phyloP scores from a whole-genome alignment of 2,329 filamentous ascomycete genomes.

The Hypoxylon sp. region DNA sequence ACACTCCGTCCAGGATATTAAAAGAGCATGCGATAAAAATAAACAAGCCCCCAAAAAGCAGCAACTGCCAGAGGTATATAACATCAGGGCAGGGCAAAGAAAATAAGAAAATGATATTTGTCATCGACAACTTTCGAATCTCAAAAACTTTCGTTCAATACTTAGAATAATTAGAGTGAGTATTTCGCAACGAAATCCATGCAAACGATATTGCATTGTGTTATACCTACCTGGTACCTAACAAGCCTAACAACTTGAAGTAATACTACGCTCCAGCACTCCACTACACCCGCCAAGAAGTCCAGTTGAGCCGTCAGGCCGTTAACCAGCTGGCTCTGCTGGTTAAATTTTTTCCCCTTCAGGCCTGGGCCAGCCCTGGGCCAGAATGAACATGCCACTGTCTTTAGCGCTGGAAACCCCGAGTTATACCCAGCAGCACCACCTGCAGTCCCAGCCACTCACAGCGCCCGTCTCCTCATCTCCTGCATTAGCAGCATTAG shows the following conservation, averaged over 20 bases:
- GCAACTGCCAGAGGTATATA: slow-evolving; percentile 23
- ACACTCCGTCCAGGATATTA: slow-evolving; percentile 36
- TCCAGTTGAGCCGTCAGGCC: slow-evolving; percentile 5
- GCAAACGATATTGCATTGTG: slow-evolving; percentile 1
- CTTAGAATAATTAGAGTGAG: slow-evolving; percentile 11
- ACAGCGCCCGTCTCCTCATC: slow-evolving; percentile 20
- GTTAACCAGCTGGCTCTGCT: slow-evolving; percentile 26
- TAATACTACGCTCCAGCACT: slow-evolving; percentile 27
- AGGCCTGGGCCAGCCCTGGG: slow-evolving; percentile 25
- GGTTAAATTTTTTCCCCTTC: background rate
- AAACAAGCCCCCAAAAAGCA: slow-evolving; percentile 32
- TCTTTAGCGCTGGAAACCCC: slow-evolving; percentile 30
- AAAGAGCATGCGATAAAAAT: slow-evolving; percentile 29
- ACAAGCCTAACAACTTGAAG: too few relatives aligned
- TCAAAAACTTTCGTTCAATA: slow-evolving; percentile 17
- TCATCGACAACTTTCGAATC: slow-evolving; percentile 12
- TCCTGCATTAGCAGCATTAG: background rate
- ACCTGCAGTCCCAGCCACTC: slow-evolving; percentile 29
- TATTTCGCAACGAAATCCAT: background rate
- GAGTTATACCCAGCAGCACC: slow-evolving; percentile 11
- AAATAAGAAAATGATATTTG: slow-evolving; percentile 14
- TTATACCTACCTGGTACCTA: slow-evolving; percentile 20
- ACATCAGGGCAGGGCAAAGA: background rate
- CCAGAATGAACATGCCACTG: slow-evolving; percentile 36
- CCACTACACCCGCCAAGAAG: slow-evolving; percentile 20